Evolutionary conservation across 257 asterid species (phyloP), one percentile per base, ranked within the genome.

Genomic region (Nicotiana benthamiana): DNA sequence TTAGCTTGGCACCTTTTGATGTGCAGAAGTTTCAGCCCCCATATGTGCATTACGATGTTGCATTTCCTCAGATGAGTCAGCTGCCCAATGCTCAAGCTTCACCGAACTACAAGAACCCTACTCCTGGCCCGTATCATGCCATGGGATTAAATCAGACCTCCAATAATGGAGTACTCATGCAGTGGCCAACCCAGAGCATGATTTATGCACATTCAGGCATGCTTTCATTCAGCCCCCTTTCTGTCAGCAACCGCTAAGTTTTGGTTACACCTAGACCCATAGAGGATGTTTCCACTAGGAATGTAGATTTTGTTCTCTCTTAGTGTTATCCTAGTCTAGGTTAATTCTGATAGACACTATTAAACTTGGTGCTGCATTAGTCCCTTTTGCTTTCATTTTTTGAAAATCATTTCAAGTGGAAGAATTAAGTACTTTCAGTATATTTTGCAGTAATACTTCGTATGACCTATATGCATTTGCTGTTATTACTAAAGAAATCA

Each of bases 241-340:
- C 86, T 89, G 88, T 85, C 99, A 90, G 93, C 99, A 94, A 86
- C 99, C 98, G 46, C 89, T 94, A 75, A 94, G 97, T 77, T 96
- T 96, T 66, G 97, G 90, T 82, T 91, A 91, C 90, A 83, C 91
- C 30, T 97, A 93, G 59, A 86, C 85, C 80, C 91, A 88, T 77
- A 82, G 80, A 36, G 59, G 77, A 72, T 88, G 83, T 80, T 60
- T 85, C 84, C 72, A 75, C 66, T 75, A 36, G 76, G 75, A 76
- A 77, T n/a, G 60, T 54, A 48, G 27, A 66, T 54, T 82, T 82
- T 82, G 75, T 26, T 28, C 79, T 18, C 27, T 34, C 74, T 48
- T 84, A 79, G 84, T 20, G 81, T 81, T 79, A 68, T 84, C 76
- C 52, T 84, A 43, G 75, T 59, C 79, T 84, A 85, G 91, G 87